phyloP scores from a whole-genome alignment of 140 eudicot species.

The Oenanthe javanica region DNA sequence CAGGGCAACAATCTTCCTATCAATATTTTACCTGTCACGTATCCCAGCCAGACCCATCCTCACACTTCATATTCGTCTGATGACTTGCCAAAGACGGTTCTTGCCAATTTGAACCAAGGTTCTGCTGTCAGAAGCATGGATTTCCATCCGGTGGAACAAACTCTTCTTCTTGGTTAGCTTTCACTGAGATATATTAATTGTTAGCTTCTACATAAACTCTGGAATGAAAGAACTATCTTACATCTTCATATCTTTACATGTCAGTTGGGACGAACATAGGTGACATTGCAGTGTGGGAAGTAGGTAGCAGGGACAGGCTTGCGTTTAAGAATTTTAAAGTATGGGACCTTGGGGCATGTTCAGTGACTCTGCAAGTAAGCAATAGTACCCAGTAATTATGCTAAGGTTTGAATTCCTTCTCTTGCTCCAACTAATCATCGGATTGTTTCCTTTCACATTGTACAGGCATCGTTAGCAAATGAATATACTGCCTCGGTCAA shows the following conservation, averaged over 20 bases:
- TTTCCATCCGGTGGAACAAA: constrained; percentile 60
- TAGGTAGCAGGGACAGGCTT: constrained; percentile 39
- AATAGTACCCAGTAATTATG: background rate
- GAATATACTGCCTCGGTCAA: constrained; percentile 54
- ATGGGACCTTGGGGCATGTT: constrained; percentile 43
- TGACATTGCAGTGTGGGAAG: constrained; percentile 71
- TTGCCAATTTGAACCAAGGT: constrained; percentile 51
- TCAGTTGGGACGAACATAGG: constrained; percentile 76
- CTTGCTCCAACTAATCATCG: background rate
- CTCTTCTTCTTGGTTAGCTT: constrained; percentile 62
- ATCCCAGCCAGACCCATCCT: constrained; percentile 34
- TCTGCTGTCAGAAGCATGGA: constrained; percentile 75
- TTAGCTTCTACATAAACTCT: background rate
- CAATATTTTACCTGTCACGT: constrained; percentile 33
- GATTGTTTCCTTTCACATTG: constrained; percentile 2
- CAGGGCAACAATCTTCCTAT: constrained; percentile 45
- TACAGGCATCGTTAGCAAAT: constrained; percentile 46
- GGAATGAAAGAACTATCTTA: background rate
- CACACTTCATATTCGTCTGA: constrained; percentile 28
- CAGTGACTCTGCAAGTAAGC: constrained; percentile 49
- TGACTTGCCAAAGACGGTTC: constrained; percentile 54
- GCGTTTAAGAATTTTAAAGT: constrained; percentile 39
- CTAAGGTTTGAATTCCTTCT: background rate
- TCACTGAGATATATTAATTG: background rate
- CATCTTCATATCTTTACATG: background rate